These are phyloP conservation scores for Camellia granthamiana DNA, from an alignment of 148 eudicot species.

Conservation along the genomic window DNA sequence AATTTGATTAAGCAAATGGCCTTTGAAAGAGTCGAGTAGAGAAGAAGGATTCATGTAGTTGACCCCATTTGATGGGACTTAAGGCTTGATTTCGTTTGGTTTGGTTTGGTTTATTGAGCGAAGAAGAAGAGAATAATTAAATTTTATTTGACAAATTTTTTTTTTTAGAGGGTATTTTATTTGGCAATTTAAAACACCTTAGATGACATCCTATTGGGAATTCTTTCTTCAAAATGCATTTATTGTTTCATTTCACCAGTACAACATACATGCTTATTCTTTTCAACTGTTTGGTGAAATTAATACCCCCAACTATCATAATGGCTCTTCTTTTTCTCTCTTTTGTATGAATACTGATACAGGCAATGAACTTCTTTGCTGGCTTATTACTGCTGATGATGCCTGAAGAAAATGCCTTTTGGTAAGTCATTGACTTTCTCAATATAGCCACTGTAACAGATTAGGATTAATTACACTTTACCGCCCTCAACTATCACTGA, in stretches of 20 bases:
- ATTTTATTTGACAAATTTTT: too few species aligned
- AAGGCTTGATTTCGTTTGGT: background rate
- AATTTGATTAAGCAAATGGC: too few species aligned
- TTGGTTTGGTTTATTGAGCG: background rate
- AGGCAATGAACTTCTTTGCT: conserved; percentile 99
- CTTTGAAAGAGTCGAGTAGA: too few species aligned
- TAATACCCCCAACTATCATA: background rate
- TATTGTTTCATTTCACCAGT: background rate
- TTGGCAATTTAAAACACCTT: background rate
- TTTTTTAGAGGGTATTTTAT: background rate
- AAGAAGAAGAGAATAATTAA: background rate
- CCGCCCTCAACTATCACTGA: too few species aligned
- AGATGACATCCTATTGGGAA: conserved; percentile 3
- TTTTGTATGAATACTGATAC: conserved; percentile 27
- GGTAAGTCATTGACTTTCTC: conserved; percentile 39
- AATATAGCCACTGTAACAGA: background rate
- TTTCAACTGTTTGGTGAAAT: background rate
- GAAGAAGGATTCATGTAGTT: too few species aligned
- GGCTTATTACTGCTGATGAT: conserved; percentile 86
- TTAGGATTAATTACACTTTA: too few species aligned
- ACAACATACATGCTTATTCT: background rate
- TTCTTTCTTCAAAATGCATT: background rate
- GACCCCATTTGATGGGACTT: background rate
- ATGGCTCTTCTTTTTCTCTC: background rate
- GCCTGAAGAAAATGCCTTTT: conserved; percentile 99